Evolutionary conservation across 257 asterid species (phyloP), one percentile per base, ranked within the genome.

Genomic region (Solanum sejunctum): DNA sequence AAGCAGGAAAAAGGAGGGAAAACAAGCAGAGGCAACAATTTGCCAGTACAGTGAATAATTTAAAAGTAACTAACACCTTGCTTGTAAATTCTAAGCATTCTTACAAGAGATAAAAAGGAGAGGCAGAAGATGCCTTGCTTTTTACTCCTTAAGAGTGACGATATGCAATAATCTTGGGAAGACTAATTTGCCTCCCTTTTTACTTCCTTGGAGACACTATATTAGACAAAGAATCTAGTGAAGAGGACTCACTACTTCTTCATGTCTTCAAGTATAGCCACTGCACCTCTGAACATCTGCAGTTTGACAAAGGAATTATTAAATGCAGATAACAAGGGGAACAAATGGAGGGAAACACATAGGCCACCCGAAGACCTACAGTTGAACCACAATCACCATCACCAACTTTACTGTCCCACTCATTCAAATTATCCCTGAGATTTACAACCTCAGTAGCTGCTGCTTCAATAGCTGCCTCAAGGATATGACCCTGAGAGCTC

Each of bases 371-470:
- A 85, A 80, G 69, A 91, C 98, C 87, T 89, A 97, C 99, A 5
- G 99, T 97, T 88, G 99, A 93, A 63, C 99, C 99, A 86, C 99
- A 95, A 86, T 97, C 99, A 83, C 99, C 99, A 90, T 97, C 99
- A 82, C 99, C 99, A 84, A 94, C 99, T 93, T 89, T 95, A 88
- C 96, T 89, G 86, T 97, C 99, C 98, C 94, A 97, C 84, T 95
- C 98, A 90, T 97, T 97, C 90, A 97, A 91, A 84, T 83, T 84
- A 89, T 92, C 98, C 88, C 58, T 91, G 82, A 95, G 90, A 87
- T 91, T 82, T 88, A 94, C 81, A 88, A 95, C 86, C 57, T 93
- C 94, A 78, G 87, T 89, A 71, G 95, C 96, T 81, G 98, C 99
- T 87, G 98, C 97, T 91, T 97, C 97, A 81, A 97, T 94, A 89